A percentile compares a stretch with the other conserved stretches of the same genome.
phyloP scores from a whole-genome alignment of 139 green algal genomes.

The Pycnococcus provasolii region DNA sequence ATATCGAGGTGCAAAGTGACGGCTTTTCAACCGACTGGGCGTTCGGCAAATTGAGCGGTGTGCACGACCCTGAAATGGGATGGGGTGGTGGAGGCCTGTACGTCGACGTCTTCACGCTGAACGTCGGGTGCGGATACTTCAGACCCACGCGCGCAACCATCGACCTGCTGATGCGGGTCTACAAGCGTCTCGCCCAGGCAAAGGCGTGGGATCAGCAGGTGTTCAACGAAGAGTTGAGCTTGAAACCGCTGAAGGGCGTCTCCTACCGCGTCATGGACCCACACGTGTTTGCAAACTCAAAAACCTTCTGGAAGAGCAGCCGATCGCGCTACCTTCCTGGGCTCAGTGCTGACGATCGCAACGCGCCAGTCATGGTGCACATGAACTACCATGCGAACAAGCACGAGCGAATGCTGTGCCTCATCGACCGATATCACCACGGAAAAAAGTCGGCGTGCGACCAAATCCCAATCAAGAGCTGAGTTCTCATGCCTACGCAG shows the following conservation, averaged over 20 bases:
- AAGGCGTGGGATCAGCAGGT: conserved; percentile 27
- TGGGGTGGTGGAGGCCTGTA: conserved; percentile 44
- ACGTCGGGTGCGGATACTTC: conserved; percentile 35
- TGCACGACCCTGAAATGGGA: conserved; percentile 36
- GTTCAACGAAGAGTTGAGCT: conserved; percentile 37
- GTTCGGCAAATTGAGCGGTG: conserved; percentile 29
- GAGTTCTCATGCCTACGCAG: too few species aligned
- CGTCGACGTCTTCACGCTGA: conserved; percentile 42
- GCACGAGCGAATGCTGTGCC: conserved; percentile 44
- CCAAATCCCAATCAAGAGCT: too few species aligned
- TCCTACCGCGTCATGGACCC: conserved; percentile 29
- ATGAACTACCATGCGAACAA: conserved; percentile 51
- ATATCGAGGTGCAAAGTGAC: conserved; percentile 41
- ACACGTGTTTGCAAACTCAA: conserved; percentile 35
- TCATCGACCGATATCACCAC: conserved; percentile 29
- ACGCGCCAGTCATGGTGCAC: conserved; percentile 38
- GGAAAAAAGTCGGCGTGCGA: too few species aligned
- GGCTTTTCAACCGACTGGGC: conserved; percentile 32
- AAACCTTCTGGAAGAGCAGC: conserved; percentile 36
- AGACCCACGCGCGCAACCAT: conserved; percentile 9
- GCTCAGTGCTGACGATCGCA: conserved; percentile 7
- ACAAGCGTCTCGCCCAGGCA: background rate
- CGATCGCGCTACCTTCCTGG: conserved; percentile 32
- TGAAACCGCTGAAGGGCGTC: too few species aligned
- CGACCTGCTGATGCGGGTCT: background rate